Evolutionary conservation across 129 eudicot species (phyloP).

Genomic region (Mikania micrantha): DNA sequence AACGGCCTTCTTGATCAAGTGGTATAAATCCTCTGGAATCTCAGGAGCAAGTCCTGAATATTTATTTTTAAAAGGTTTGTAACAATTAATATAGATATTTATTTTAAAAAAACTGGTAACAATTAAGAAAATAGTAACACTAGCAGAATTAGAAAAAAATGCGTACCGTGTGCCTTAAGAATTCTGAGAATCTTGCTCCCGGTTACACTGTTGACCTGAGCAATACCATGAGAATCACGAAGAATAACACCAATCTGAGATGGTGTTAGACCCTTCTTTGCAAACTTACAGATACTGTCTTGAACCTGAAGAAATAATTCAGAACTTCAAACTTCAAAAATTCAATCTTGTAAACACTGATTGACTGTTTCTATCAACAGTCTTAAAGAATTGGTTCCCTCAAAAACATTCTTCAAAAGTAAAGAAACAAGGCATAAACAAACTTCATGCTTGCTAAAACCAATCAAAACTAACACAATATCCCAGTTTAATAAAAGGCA

Average conservation of each 20-base stretch:
- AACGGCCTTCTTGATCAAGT: conserved; percentile 56
- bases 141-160: not conserved
- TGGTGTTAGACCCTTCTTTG: conserved; percentile 62
- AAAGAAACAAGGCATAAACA: not conserved
- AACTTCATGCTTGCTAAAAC: not conserved
- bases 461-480: not conserved
- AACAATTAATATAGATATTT: no score
- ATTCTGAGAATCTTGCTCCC: conserved; percentile 59
- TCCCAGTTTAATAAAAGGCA: not conserved
- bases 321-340: not conserved
- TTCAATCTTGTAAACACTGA: not conserved
- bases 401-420: not conserved
- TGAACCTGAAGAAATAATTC: conserved; percentile 32
- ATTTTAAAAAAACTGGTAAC: not conserved
- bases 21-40: conserved; percentile 60
- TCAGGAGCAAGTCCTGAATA: conserved; percentile 53
- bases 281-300: conserved; percentile 58
- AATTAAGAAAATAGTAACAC: not conserved
- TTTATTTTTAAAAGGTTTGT: not conserved
- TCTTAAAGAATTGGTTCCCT: not conserved
- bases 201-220: conserved; percentile 61
- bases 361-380: not conserved
- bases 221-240: conserved; percentile 70
- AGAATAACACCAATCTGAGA: conserved; percentile 67
- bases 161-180: conserved; percentile 52